Evolutionary conservation across 2,329 filamentous ascomycete species (phyloP).

Genomic region (Colletotrichum melonis): DNA sequence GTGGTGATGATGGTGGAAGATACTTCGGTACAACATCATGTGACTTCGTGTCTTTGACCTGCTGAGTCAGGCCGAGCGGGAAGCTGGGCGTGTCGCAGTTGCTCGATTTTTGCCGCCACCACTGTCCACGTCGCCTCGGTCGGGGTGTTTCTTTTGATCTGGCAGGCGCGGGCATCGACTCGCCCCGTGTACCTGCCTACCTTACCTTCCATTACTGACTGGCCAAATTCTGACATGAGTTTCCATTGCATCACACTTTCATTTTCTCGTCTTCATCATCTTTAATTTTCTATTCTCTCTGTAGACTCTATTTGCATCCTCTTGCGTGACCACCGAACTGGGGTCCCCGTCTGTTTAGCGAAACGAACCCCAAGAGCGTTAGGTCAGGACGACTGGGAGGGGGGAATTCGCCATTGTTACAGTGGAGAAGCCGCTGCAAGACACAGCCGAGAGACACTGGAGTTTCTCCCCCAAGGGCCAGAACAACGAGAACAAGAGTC

Average conservation of each 20-base stretch:
- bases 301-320: not conserved
- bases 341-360: not conserved
- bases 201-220: not conserved
- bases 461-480: not conserved
- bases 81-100: slow-evolving; percentile 21
- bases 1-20: not conserved
- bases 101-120: not conserved
- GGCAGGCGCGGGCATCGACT: not conserved
- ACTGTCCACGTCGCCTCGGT: not conserved
- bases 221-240: not conserved
- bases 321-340: not conserved
- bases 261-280: not conserved
- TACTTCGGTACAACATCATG: not conserved
- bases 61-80: slow-evolving; percentile 33
- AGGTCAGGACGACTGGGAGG: not conserved
- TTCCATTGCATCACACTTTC: not conserved
- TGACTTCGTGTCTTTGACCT: slow-evolving; percentile 35
- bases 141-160: not conserved
- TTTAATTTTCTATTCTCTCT: not conserved
- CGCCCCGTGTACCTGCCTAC: no score
- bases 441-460: slow-evolving; percentile 8
- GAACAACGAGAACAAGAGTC: not conserved
- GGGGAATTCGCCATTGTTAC: not conserved
- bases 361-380: not conserved
- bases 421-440: slow-evolving; percentile 27